Conservation (phyloP, 192 early-diverging fungal genomes). For the Linnemannia zychae region DNA sequence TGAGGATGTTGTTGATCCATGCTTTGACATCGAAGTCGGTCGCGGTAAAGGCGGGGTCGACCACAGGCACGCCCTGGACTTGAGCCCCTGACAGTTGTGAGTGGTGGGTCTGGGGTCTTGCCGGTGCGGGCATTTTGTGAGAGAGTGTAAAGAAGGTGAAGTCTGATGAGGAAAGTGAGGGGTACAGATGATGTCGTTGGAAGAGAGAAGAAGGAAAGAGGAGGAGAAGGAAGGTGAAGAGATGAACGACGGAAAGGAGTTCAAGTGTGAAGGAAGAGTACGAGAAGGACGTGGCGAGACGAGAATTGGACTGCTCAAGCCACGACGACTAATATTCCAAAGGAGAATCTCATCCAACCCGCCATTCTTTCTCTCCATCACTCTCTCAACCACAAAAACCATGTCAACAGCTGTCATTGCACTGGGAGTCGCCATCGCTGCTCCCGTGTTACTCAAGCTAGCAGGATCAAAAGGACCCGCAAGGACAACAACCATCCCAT, state of each 20-base stretch:
- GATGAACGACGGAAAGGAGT: constrained; percentile 1
- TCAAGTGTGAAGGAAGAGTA: background rate
- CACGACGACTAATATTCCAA: too few relatives aligned
- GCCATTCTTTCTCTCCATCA: too few relatives aligned
- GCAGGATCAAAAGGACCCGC: background rate
- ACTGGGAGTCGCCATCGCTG: constrained; percentile 9
- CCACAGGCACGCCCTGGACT: background rate
- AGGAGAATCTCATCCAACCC: background rate
- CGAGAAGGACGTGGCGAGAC: background rate
- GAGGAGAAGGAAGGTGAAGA: background rate
- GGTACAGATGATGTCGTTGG: background rate
- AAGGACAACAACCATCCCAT: constrained; percentile 25
- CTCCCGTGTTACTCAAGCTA: constrained; percentile 10
- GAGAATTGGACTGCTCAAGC: background rate
- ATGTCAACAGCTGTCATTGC: background rate
- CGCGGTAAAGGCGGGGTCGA: constrained; percentile 50
- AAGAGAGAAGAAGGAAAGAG: background rate
- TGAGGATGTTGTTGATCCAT: constrained; percentile 74
- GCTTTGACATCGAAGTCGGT: constrained; percentile 72
- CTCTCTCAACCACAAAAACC: background rate
- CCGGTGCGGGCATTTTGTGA: constrained; percentile 35
- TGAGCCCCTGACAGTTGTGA: constrained; percentile 15
- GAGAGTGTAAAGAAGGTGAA: background rate
- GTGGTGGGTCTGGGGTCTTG: constrained; percentile 22
- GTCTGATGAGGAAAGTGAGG: background rate